Conservation (phyloP, 208 protist genomes). For the Tritrichomonas musculus region DNA sequence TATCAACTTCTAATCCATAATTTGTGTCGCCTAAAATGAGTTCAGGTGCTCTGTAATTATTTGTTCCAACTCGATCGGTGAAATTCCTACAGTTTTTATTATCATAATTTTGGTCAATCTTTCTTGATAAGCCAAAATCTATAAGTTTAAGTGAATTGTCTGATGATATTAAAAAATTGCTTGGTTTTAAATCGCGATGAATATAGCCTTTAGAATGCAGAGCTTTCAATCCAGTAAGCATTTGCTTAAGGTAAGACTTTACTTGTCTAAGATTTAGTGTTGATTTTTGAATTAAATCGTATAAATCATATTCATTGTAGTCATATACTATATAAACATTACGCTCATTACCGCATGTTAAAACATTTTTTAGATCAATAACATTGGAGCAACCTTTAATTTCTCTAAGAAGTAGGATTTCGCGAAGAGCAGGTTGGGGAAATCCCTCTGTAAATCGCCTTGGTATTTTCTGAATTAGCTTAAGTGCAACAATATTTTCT, state of each 20-base stretch:
- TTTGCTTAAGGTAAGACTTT: not conserved
- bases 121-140: not conserved
- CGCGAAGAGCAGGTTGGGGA: not conserved
- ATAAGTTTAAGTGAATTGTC: not conserved
- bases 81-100: too few species aligned
- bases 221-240: not conserved
- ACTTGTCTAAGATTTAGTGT: not conserved
- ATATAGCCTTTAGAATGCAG: not conserved
- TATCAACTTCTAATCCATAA: not conserved
- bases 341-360: not conserved
- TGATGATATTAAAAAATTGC: not conserved
- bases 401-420: not conserved
- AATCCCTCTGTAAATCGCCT: not conserved
- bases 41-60: slow-evolving; percentile 9
- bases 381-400: too few species aligned
- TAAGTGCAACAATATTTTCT: not conserved
- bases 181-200: not conserved
- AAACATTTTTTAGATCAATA: too few species aligned
- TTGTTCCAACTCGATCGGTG: too few species aligned
- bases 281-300: not conserved
- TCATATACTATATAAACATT: not conserved
- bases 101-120: not conserved
- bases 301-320: not conserved
- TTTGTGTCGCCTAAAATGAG: not conserved
- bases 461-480: not conserved